Conservation (phyloP, 2,329 filamentous ascomycete genomes). For the Blastomyces emzantsi region DNA sequence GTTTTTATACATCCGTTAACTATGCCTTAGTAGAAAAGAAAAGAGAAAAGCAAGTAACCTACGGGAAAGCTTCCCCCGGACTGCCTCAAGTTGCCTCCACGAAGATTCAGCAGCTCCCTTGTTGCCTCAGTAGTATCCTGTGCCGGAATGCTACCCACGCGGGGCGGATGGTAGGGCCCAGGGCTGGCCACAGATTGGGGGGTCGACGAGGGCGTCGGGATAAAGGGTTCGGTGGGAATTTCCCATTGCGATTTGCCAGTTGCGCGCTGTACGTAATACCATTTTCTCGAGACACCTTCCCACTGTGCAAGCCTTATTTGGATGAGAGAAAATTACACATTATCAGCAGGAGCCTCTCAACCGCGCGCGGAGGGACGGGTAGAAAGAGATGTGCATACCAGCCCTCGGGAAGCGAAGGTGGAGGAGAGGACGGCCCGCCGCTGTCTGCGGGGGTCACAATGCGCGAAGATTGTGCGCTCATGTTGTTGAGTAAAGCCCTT, state of each 20-base stretch:
- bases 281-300: conserved; percentile 31
- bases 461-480: conserved; percentile 16
- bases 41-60: conserved; percentile 2
- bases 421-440: conserved; percentile 31
- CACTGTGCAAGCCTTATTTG: conserved; percentile 32
- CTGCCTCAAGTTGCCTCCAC: conserved; percentile 13
- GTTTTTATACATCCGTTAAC: neutral
- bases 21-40: neutral
- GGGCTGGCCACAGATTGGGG: conserved; percentile 20
- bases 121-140: conserved; percentile 16
- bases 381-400: conserved; percentile 24
- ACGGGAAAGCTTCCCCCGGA: conserved; percentile 14
- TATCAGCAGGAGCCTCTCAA: neutral
- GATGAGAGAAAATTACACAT: neutral
- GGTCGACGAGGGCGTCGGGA: conserved; percentile 27
- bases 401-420: conserved; percentile 31
- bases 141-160: conserved; percentile 11
- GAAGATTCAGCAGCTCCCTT: conserved; percentile 15
- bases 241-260: conserved; percentile 35
- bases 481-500: neutral
- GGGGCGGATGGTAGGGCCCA: conserved; percentile 15
- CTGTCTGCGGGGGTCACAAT: conserved; percentile 27
- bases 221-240: conserved; percentile 32
- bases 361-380: neutral
- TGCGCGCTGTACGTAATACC: conserved; percentile 34